Base-by-base conservation (phyloP, 2,329 filamentous ascomycete genomes). In the Stagonosporopsis chrysanthemi region DNA sequence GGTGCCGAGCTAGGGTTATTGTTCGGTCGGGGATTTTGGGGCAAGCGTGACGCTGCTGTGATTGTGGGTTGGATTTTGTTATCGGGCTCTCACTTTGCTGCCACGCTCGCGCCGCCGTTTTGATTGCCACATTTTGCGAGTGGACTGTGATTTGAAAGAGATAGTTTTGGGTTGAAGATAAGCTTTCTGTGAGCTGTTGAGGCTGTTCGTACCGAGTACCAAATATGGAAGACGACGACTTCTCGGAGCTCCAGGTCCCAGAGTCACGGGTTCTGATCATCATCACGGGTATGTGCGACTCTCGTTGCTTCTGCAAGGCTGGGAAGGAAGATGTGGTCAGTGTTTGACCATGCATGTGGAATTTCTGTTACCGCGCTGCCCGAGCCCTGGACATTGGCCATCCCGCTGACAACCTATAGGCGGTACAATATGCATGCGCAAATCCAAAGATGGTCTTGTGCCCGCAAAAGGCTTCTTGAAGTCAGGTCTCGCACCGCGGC, bases 371-470 rank as follows among this genome's bases (percentile, higher is more conserved):
- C 8, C 36, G 36, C n/a, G 19, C n/a, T 38, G 7, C 12, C 19
- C n/a, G 19, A 19, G 35, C 7, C 4, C 5, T 38, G 7, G n/a
- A 19, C 11, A 22, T 11, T 38, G 39, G 23, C 36, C 19, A 38
- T 6, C 42, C 31, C n/a, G 15, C 28, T 39, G 17, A 35, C 33
- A 15, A 17, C 17, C 44, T 26, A 46, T 58, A 80, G 82, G 84
- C 58, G 90, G 90, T 41, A 92, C 90, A 6, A 97, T 97, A 69
- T 97, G 92, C 79, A 97, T 97, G 93, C 87, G 89, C 72, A 88
- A 88, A 52, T 92, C 91, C 9, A 84, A 85, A 8, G 86, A 92
- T 64, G 93, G 93, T 1, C 86, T 96, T 51, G 83, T 95, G 33
- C 93, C 93, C 6, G 81, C 81, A 15, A 67, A 75, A 67, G 89